phyloP scores from a whole-genome alignment of 768 basidiomycete species.

The Auricularia sp. region DNA sequence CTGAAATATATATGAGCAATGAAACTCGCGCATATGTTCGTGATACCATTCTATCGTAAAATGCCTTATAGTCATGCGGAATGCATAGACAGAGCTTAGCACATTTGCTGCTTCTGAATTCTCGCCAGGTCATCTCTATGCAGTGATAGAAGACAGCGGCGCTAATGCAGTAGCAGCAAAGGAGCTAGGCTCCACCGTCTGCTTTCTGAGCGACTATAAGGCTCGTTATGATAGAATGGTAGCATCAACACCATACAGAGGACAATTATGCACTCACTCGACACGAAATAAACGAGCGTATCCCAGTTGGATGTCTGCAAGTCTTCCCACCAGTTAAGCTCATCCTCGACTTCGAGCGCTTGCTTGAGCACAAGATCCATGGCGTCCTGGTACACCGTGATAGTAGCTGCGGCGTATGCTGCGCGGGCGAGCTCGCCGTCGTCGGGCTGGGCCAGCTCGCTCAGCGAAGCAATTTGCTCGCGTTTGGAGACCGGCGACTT shows the following conservation, averaged over 20 bases:
- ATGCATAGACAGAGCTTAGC: too few relatives aligned
- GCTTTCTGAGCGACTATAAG: too few relatives aligned
- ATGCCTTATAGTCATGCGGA: too few relatives aligned
- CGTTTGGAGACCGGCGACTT: neutral
- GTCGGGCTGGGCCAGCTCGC: neutral
- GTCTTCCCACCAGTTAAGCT: conserved; percentile 79
- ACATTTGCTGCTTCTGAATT: too few relatives aligned
- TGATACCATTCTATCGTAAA: too few relatives aligned
- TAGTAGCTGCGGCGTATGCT: conserved; percentile 1
- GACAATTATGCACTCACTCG: conserved; percentile 44
- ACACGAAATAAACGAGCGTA: conserved; percentile 58
- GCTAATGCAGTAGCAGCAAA: too few relatives aligned
- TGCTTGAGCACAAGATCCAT: conserved; percentile 55
- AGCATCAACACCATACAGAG: neutral
- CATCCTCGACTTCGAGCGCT: conserved; percentile 59
- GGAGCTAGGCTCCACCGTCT: too few relatives aligned
- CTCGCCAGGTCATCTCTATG: too few relatives aligned
- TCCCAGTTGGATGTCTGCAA: conserved; percentile 48
- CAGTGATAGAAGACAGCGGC: too few relatives aligned
- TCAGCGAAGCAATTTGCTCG: neutral
- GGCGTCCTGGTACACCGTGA: conserved; percentile 46
- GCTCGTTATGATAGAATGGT: too few relatives aligned
- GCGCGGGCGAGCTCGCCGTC: neutral
- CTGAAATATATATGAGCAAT: conserved; percentile 1
- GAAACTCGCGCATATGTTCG: neutral